A percentile compares a stretch with the other conserved stretches of the same genome.
These are phyloP conservation scores for Musa balbisiana DNA, from an alignment of 202 grass and related monocot genomes.

Conservation along the genomic window DNA sequence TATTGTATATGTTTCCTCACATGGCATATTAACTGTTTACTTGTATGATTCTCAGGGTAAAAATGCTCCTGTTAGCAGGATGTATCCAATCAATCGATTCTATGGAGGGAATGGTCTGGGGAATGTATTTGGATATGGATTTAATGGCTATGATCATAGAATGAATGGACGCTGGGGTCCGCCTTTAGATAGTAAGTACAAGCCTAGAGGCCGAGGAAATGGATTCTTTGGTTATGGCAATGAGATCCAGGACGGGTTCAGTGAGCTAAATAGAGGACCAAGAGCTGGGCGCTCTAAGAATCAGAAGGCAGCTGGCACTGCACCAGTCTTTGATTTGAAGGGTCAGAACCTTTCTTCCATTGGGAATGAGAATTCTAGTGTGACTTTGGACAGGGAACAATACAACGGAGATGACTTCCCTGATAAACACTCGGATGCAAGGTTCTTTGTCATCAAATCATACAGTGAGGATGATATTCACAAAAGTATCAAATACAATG, in stretches of 20 bases:
- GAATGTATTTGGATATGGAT: conserved; percentile 30
- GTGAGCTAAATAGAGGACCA: conserved; percentile 82
- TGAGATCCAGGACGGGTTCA: conserved; percentile 87
- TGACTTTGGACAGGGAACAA: conserved; percentile 47
- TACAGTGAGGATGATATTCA: conserved; percentile 99
- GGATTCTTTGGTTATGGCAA: conserved; percentile 53
- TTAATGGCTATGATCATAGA: conserved; percentile 45
- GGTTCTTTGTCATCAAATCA: conserved; percentile 93
- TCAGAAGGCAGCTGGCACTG: conserved; percentile 53
- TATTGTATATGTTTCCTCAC: conserved; percentile 5
- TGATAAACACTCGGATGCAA: conserved; percentile 65
- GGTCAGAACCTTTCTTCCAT: conserved; percentile 46
- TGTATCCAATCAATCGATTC: conserved; percentile 37
- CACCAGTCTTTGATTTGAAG: conserved; percentile 60
- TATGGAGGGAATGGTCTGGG: conserved; percentile 41
- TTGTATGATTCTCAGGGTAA: conserved; percentile 32
- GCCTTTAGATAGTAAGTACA: conserved; percentile 52
- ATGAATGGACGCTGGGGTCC: conserved; percentile 46
- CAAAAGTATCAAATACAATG: conserved; percentile 91
- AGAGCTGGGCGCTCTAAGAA: conserved; percentile 67
- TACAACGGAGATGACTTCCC: conserved; percentile 68
- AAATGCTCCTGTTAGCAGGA: conserved; percentile 43
- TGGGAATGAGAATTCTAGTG: conserved; percentile 39
- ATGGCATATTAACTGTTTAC: neutral
- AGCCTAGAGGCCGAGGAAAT: conserved; percentile 42